phyloP scores from a whole-genome alignment of 2,329 filamentous ascomycete species.

The Beauveria rudraprayagi region DNA sequence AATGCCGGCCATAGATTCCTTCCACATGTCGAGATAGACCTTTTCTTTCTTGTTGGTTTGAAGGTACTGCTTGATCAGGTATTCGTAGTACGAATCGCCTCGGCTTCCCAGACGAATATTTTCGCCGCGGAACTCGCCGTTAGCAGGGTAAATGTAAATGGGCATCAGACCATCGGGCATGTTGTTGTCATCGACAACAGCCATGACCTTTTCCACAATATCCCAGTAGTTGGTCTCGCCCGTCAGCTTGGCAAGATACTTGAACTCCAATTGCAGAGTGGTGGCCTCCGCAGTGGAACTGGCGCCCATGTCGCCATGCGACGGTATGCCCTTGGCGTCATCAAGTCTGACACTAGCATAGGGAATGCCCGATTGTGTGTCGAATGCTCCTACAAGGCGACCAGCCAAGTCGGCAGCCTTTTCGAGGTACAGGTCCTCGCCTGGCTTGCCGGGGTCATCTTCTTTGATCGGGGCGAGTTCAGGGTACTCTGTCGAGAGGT shows the following conservation, averaged over 20 bases:
- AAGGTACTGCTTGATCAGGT: conserved; percentile 95
- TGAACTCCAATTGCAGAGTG: conserved; percentile 89
- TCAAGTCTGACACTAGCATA: conserved; percentile 86
- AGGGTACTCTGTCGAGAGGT: conserved; percentile 78
- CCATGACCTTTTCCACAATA: conserved; percentile 81
- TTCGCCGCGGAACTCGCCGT: conserved; percentile 68
- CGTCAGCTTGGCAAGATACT: conserved; percentile 90
- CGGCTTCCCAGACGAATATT: conserved; percentile 90
- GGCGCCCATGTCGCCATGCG: conserved; percentile 77
- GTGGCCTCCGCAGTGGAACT: conserved; percentile 93
- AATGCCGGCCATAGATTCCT: conserved; percentile 74
- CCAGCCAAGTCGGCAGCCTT: conserved; percentile 92
- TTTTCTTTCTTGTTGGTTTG: conserved; percentile 83
- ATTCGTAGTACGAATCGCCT: conserved; percentile 97
- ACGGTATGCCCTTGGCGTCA: conserved; percentile 65
- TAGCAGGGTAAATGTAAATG: conserved; percentile 78
- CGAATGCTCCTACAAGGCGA: conserved; percentile 77
- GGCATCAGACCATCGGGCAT: conserved; percentile 76
- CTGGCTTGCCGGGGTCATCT: conserved; percentile 62
- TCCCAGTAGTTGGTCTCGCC: conserved; percentile 92
- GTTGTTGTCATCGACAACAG: conserved; percentile 78
- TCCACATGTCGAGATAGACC: conserved; percentile 88
- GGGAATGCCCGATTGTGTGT: conserved; percentile 77
- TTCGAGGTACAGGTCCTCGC: conserved; percentile 90
- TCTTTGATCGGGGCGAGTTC: conserved; percentile 66